Evolutionary conservation across 2,329 filamentous ascomycete genomes (phyloP).

Genomic region (Polytolypa hystricis): DNA sequence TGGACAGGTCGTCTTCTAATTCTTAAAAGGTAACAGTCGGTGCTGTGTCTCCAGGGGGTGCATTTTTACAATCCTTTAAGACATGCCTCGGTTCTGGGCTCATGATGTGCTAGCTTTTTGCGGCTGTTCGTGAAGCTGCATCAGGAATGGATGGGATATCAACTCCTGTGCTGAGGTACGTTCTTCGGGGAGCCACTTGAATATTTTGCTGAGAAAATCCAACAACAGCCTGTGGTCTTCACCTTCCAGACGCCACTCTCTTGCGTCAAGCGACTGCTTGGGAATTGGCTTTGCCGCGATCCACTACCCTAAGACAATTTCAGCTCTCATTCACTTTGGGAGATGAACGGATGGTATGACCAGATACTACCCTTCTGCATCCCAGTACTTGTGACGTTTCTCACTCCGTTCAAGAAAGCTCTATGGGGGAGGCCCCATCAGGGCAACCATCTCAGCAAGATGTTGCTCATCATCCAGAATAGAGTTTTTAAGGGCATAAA

Average conservation of each 20-base stretch:
- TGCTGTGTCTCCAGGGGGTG: no score
- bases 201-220: slow-evolving; percentile 25
- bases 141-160: slow-evolving; percentile 3
- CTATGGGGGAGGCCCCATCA: slow-evolving; percentile 11
- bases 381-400: slow-evolving; percentile 10
- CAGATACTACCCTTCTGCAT: slow-evolving; percentile 9
- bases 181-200: slow-evolving; percentile 30
- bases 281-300: slow-evolving; percentile 3
- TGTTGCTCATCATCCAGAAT: slow-evolving; percentile 11
- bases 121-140: no score
- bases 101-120: no score
- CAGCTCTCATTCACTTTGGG: neutral
- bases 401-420: slow-evolving; percentile 9
- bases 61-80: no score
- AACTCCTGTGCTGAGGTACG: slow-evolving; percentile 26
- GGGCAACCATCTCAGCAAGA: slow-evolving; percentile 12
- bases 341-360: neutral
- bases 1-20: no score
- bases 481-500: slow-evolving; percentile 9
- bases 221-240: slow-evolving; percentile 24
- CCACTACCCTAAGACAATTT: slow-evolving; percentile 1
- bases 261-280: slow-evolving; percentile 3
- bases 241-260: slow-evolving; percentile 7
- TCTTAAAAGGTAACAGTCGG: no score
- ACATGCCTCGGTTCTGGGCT: no score